Conservation (phyloP, 345 rosid species). For the Durio zibethinus region DNA sequence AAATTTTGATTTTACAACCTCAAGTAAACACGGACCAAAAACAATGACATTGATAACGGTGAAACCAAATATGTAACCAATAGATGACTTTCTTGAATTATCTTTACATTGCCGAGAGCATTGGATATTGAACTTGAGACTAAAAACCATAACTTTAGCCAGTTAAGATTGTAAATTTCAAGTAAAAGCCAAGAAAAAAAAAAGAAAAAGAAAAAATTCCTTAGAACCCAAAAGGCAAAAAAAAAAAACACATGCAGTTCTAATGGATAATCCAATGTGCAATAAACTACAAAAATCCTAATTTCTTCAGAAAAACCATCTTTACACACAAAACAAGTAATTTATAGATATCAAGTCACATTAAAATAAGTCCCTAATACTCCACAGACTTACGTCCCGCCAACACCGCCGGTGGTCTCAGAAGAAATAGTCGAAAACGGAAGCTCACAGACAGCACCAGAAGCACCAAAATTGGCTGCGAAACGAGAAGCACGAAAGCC, state of each 20-base stretch:
- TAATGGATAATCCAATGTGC: background rate
- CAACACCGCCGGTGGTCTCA: conserved; percentile 87
- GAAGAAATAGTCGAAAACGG: conserved; percentile 90
- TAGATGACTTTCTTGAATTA: background rate
- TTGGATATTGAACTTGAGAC: background rate
- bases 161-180: background rate
- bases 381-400: conserved; percentile 74
- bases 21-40: background rate
- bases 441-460: conserved; percentile 94
- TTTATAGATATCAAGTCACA: background rate
- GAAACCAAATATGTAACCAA: background rate
- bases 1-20: background rate
- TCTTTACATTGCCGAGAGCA: background rate
- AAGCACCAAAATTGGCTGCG: conserved; percentile 78
- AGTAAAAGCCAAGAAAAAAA: background rate
- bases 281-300: background rate
- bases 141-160: background rate
- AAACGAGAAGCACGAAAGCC: conserved; percentile 97
- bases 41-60: background rate
- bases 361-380: background rate
- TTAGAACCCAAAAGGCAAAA: background rate
- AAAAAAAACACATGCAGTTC: background rate
- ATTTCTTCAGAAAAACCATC: background rate
- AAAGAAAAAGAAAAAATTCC: no score
- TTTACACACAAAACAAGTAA: background rate